phyloP scores from a whole-genome alignment of 1,284 basidiomycete genomes.

The Ustilago vetiveriae region DNA sequence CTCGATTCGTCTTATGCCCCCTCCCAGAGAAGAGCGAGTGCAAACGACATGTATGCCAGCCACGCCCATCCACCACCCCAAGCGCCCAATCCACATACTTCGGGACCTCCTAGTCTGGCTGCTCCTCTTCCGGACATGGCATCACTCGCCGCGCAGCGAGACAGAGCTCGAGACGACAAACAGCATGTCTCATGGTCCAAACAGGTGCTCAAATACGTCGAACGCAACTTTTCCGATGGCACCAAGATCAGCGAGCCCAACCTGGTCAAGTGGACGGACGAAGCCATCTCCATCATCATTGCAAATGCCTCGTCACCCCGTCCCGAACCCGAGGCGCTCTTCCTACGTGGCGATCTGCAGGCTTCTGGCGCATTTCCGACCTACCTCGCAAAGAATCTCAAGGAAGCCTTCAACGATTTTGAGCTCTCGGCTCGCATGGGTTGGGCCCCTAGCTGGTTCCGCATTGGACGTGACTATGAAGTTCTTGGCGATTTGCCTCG shows the following conservation, averaged over 20 bases:
- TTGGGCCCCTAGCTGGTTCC: slow-evolving; percentile 75
- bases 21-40: slow-evolving; percentile 13
- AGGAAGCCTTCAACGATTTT: slow-evolving; percentile 86
- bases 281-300: slow-evolving; percentile 70
- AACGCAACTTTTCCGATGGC: slow-evolving; percentile 67
- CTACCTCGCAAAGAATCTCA: slow-evolving; percentile 73
- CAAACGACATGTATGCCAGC: slow-evolving; percentile 7
- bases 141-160: slow-evolving; percentile 44
- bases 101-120: slow-evolving; percentile 36
- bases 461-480: slow-evolving; percentile 89
- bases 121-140: slow-evolving; percentile 58
- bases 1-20: slow-evolving; percentile 5
- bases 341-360: slow-evolving; percentile 77
- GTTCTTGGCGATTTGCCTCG: slow-evolving; percentile 77
- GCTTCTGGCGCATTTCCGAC: slow-evolving; percentile 73
- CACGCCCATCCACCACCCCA: not conserved
- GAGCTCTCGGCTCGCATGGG: slow-evolving; percentile 64
- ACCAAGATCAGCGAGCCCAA: slow-evolving; percentile 73
- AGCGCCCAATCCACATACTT: slow-evolving; percentile 1
- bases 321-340: slow-evolving; percentile 78
- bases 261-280: slow-evolving; percentile 74
- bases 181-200: slow-evolving; percentile 79
- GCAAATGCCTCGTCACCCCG: slow-evolving; percentile 49
- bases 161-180: slow-evolving; percentile 70
- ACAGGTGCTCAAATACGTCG: slow-evolving; percentile 81